A percentile compares a stretch with the other conserved stretches of the same genome.
Evolutionary conservation across 2,329 filamentous ascomycete species (phyloP).

Genomic region (Ceratocystis alfenasii): DNA sequence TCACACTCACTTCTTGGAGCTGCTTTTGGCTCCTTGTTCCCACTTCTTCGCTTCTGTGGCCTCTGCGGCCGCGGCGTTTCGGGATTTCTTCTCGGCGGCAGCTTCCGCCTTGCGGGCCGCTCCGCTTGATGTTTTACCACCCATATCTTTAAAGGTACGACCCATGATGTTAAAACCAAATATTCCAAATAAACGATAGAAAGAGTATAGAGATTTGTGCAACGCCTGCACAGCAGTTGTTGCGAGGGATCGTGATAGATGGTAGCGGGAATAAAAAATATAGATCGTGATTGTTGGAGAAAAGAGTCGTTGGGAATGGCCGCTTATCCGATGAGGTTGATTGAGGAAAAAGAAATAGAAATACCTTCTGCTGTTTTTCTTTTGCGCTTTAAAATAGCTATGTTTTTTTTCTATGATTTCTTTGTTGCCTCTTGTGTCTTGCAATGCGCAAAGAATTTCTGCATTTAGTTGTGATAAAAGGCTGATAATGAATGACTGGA

Average conservation of each 20-base stretch:
- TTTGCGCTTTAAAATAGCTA: background rate
- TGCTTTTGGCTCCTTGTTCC: constrained; percentile 75
- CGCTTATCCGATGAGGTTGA: too few relatives aligned
- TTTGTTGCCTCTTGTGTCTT: background rate
- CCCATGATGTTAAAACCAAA: constrained; percentile 41
- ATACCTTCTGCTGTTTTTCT: background rate
- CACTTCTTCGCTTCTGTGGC: constrained; percentile 64
- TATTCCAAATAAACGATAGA: background rate
- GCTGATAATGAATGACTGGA: background rate
- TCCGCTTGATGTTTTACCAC: constrained; percentile 78
- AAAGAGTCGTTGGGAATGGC: background rate
- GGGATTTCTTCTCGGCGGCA: constrained; percentile 67
- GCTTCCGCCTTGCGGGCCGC: constrained; percentile 88
- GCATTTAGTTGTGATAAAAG: background rate
- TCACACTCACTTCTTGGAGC: constrained; percentile 67
- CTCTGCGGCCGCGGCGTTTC: constrained; percentile 52
- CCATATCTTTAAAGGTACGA: constrained; percentile 62
- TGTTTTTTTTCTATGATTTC: background rate
- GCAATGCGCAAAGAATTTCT: constrained; percentile 4
- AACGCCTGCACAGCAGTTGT: background rate
- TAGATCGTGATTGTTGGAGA: background rate
- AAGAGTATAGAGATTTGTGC: background rate
- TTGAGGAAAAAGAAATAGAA: constrained; percentile 1
- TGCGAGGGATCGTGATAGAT: background rate
- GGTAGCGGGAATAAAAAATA: background rate